These are phyloP conservation scores for Ophiocordyceps camponoti-leonardi DNA, from an alignment of 2,329 filamentous ascomycete genomes.

Conservation along the genomic window DNA sequence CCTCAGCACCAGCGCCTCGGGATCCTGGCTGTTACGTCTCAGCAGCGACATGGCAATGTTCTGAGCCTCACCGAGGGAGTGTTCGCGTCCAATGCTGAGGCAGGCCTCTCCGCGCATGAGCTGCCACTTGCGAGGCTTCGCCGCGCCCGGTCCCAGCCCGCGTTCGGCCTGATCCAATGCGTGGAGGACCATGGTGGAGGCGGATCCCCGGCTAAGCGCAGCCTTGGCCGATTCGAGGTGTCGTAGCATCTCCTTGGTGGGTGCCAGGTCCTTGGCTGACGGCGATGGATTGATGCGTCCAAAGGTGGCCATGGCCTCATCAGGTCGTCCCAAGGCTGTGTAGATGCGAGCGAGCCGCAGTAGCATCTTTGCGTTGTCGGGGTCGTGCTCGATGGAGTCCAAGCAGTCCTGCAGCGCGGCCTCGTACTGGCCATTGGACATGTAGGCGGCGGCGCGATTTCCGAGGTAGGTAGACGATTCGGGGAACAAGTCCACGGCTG, in stretches of 20 bases:
- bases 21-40: constrained; percentile 75
- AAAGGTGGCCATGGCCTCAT: constrained; percentile 74
- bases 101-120: constrained; percentile 84
- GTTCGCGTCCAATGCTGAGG: constrained; percentile 78
- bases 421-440: constrained; percentile 65
- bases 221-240: constrained; percentile 69
- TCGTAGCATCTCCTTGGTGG: constrained; percentile 70
- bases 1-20: constrained; percentile 79
- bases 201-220: constrained; percentile 54
- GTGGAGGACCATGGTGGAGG: constrained; percentile 81
- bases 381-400: constrained; percentile 66
- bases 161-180: constrained; percentile 83
- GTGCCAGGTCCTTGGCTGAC: constrained; percentile 67
- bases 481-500: constrained; percentile 71
- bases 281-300: constrained; percentile 63
- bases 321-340: constrained; percentile 68
- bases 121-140: constrained; percentile 82
- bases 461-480: constrained; percentile 78
- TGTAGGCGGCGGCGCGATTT: constrained; percentile 88
- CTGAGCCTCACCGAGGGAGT: constrained; percentile 79
- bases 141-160: constrained; percentile 55
- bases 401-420: constrained; percentile 78
- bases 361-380: constrained; percentile 73
- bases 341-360: constrained; percentile 80
- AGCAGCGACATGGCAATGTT: constrained; percentile 81